These are phyloP conservation scores for Pueraria montana DNA, from an alignment of 306 rosid species.

Conservation along the genomic window DNA sequence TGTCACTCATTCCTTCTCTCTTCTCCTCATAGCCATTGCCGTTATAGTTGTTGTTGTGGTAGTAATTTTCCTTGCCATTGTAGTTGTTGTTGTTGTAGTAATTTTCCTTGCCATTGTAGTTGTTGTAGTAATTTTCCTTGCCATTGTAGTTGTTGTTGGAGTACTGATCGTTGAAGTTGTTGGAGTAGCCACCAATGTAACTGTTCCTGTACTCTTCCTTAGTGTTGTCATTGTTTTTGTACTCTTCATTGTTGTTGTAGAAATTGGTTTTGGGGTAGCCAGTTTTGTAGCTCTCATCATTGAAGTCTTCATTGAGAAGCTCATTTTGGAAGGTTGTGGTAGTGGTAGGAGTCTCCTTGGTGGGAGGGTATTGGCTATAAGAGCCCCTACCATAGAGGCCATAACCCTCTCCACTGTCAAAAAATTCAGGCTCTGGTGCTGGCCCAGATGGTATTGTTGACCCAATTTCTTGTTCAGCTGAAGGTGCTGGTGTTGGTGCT, in stretches of 20 bases:
- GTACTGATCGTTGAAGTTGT: constrained; percentile 32
- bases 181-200: background rate
- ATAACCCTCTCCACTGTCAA: constrained; percentile 57
- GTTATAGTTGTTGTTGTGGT: constrained; percentile 32
- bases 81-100: background rate
- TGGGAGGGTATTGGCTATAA: constrained; percentile 40
- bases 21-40: constrained; percentile 48
- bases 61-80: background rate
- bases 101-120: constrained; percentile 5
- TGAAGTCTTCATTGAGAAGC: constrained; percentile 49
- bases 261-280: constrained; percentile 48
- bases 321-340: constrained; percentile 58
- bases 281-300: constrained; percentile 45
- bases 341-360: constrained; percentile 49
- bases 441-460: constrained; percentile 45
- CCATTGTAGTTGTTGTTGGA: constrained; percentile 40
- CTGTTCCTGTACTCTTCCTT: background rate
- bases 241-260: constrained; percentile 40
- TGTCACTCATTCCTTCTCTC: constrained; percentile 85
- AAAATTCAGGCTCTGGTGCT: constrained; percentile 54
- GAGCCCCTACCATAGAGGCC: constrained; percentile 65
- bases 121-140: background rate
- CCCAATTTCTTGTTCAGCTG: constrained; percentile 1
- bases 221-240: constrained; percentile 3
- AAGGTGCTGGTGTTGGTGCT: constrained; percentile 43